Evolutionary conservation across 768 basidiomycete genomes (phyloP).

Genomic region (Erythrobasidium yunnanense): DNA sequence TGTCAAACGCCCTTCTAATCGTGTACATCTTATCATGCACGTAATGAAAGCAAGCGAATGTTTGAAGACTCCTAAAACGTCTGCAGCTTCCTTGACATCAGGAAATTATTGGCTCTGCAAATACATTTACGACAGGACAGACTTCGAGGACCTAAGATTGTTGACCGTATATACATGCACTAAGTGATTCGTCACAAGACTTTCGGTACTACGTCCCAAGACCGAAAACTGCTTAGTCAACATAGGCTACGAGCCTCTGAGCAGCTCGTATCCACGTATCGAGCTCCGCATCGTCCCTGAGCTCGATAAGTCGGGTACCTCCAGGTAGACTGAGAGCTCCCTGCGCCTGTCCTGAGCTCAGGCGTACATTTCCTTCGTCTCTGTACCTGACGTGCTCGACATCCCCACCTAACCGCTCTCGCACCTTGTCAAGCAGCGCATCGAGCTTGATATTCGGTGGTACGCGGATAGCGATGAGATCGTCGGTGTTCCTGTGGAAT

Average conservation of each 20-base stretch:
- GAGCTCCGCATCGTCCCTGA: slow-evolving; percentile 34
- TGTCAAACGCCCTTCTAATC: too few relatives aligned
- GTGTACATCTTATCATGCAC: too few relatives aligned
- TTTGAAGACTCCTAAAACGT: too few relatives aligned
- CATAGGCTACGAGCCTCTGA: slow-evolving; percentile 32
- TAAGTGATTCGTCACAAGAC: too few relatives aligned
- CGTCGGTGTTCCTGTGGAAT: slow-evolving; percentile 82
- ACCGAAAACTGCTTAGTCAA: too few relatives aligned
- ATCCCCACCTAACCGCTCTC: slow-evolving; percentile 67
- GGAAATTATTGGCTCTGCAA: too few relatives aligned
- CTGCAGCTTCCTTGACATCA: too few relatives aligned
- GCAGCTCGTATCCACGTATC: slow-evolving; percentile 36
- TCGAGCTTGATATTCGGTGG: slow-evolving; percentile 76
- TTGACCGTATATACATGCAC: too few relatives aligned
- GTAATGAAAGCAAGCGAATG: too few relatives aligned
- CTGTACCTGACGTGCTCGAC: slow-evolving; percentile 62
- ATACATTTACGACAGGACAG: too few relatives aligned
- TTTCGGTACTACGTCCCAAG: too few relatives aligned
- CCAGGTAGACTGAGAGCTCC: slow-evolving; percentile 27
- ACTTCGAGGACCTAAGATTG: too few relatives aligned
- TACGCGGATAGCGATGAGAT: slow-evolving; percentile 91
- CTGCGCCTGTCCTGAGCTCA: slow-evolving; percentile 18
- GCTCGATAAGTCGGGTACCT: slow-evolving; percentile 31
- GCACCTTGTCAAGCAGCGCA: slow-evolving; percentile 85
- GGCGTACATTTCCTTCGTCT: slow-evolving; percentile 7